These are phyloP conservation scores for Mucor saturninus DNA, from an alignment of 371 early-diverging fungal genomes.

Conservation along the genomic window DNA sequence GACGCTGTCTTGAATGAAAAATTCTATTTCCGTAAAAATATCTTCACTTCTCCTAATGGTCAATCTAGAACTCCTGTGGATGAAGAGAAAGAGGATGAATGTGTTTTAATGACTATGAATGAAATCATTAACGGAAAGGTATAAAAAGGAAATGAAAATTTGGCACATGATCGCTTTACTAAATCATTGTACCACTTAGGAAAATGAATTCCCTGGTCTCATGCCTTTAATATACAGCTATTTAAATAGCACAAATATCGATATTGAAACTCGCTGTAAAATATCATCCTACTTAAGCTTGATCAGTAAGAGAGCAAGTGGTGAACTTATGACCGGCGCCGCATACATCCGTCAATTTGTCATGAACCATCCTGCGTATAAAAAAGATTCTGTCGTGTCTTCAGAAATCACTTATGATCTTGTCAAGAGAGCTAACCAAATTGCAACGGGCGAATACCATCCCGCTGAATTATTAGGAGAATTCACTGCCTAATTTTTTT, in stretches of 20 bases:
- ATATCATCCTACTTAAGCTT: constrained; percentile 83
- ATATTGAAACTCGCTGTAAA: constrained; percentile 67
- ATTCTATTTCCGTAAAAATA: constrained; percentile 90
- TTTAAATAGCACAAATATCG: constrained; percentile 73
- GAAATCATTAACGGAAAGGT: constrained; percentile 96
- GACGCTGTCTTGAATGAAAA: constrained; percentile 82
- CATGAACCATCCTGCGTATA: constrained; percentile 87
- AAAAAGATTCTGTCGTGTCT: constrained; percentile 88
- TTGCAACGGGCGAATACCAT: constrained; percentile 66
- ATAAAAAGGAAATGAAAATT: background rate
- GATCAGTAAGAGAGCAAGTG: constrained; percentile 84
- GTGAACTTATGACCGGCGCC: constrained; percentile 84
- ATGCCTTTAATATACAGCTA: constrained; percentile 83
- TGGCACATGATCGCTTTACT: background rate
- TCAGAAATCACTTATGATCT: constrained; percentile 90
- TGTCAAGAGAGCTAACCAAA: constrained; percentile 67
- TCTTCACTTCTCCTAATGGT: constrained; percentile 53
- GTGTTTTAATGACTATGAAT: constrained; percentile 83
- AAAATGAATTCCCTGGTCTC: constrained; percentile 83
- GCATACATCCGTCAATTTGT: constrained; percentile 94
- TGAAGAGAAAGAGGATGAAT: constrained; percentile 60
- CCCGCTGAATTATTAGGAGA: constrained; percentile 64
- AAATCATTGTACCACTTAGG: constrained; percentile 26
- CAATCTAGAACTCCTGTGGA: constrained; percentile 10
- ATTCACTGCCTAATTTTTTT: constrained; percentile 28